Conservation (phyloP, 768 basidiomycete species). For the Multifurca ochricompacta region DNA sequence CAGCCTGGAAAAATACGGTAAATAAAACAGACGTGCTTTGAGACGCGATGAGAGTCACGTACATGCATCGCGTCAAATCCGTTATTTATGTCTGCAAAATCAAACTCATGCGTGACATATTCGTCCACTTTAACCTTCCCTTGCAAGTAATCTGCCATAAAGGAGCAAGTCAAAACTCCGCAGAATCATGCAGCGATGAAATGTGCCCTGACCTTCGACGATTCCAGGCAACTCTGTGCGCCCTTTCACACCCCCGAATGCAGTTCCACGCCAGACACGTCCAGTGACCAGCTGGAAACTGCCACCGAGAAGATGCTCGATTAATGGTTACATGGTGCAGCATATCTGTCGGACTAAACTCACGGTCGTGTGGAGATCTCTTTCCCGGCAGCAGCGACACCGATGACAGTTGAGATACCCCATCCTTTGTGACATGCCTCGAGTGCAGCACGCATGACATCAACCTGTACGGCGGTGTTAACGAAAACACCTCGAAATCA, state of each 20-base stretch:
- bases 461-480: conserved; percentile 40
- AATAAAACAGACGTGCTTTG: not conserved
- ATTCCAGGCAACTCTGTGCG: conserved; percentile 91
- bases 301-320: not conserved
- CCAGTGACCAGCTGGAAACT: conserved; percentile 68
- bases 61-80: conserved; percentile 98
- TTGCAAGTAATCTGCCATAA: conserved; percentile 60
- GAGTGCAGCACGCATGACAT: conserved; percentile 91
- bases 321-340: conserved; percentile 31
- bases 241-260: conserved; percentile 98
- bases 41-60: conserved; percentile 30
- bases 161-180: conserved; percentile 7
- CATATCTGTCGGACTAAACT: conserved; percentile 14
- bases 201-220: conserved; percentile 59
- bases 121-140: conserved; percentile 89
- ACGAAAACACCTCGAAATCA: conserved; percentile 23
- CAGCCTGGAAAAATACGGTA: conserved; percentile 38
- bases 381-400: conserved; percentile 94
- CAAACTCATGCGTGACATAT: conserved; percentile 85
- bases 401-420: conserved; percentile 94
- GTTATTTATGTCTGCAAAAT: conserved; percentile 66
- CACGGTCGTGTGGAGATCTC: conserved; percentile 42
- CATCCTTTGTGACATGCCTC: conserved; percentile 99
- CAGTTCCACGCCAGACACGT: conserved; percentile 88
- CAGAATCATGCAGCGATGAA: not conserved